phyloP scores from a whole-genome alignment of 306 rosid genomes.

The Vigna angularis region DNA sequence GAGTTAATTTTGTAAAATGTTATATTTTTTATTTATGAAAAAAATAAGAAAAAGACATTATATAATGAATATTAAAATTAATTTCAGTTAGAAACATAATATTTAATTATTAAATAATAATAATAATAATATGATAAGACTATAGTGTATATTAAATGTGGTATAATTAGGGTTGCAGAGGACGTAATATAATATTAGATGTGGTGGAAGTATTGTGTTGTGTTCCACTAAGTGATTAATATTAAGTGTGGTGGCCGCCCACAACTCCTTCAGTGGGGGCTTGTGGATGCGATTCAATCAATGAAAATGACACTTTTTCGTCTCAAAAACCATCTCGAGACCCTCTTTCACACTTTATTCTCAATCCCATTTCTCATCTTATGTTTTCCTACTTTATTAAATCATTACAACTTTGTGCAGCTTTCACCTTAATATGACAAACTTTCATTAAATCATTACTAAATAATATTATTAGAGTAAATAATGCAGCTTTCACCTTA shows the following conservation, averaged over 20 bases:
- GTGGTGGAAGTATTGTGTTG: neutral
- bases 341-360: neutral
- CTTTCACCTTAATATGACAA: neutral
- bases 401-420: neutral
- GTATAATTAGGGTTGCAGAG: neutral
- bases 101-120: no score
- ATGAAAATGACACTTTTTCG: slow-evolving; percentile 23
- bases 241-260: slow-evolving; percentile 12
- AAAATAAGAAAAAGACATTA: no score
- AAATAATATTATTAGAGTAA: no score
- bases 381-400: no score
- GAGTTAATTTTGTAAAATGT: no score
- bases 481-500: neutral
- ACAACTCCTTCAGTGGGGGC: slow-evolving; percentile 19
- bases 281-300: slow-evolving; percentile 33
- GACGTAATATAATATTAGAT: neutral
- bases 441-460: no score
- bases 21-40: no score
- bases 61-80: no score
- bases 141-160: no score
- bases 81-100: no score
- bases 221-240: neutral
- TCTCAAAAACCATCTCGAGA: slow-evolving; percentile 33
- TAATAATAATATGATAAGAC: no score
- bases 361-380: neutral